Conservation (phyloP, 176 grass and related monocot genomes). For the Aegilops speltoides region DNA sequence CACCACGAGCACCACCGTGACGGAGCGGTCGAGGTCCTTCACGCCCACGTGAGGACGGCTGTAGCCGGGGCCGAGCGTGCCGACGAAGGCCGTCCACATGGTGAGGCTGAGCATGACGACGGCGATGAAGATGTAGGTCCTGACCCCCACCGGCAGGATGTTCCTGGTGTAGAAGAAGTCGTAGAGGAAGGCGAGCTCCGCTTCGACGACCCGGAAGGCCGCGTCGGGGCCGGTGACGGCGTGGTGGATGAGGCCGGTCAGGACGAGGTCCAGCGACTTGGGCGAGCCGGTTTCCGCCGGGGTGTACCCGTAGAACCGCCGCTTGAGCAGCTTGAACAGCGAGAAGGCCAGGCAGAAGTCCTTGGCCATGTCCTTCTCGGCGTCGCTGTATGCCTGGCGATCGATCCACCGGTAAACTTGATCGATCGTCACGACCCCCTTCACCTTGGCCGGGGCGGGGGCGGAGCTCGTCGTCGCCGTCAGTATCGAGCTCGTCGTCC, state of each 20-base stretch:
- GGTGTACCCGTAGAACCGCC: constrained; percentile 37
- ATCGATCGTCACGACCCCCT: constrained; percentile 45
- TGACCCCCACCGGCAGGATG: constrained; percentile 31
- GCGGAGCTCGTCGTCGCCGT: background rate
- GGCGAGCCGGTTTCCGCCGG: constrained; percentile 35
- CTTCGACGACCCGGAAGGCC: constrained; percentile 37
- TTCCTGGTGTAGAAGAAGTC: constrained; percentile 57
- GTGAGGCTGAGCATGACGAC: constrained; percentile 15
- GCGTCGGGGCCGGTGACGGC: constrained; percentile 19
- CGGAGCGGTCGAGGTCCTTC: constrained; percentile 36
- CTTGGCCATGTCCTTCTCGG: constrained; percentile 43
- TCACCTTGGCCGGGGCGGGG: background rate
- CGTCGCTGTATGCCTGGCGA: constrained; percentile 1
- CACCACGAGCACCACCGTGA: constrained; percentile 43
- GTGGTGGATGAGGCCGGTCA: constrained; percentile 33
- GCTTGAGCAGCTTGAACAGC: constrained; percentile 52
- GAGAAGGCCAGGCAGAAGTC: constrained; percentile 59
- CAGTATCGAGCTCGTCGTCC: background rate
- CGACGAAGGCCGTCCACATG: constrained; percentile 43
- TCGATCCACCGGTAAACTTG: constrained; percentile 42
- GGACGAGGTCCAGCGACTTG: constrained; percentile 32
- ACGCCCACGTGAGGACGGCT: constrained; percentile 26
- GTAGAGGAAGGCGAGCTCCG: constrained; percentile 53
- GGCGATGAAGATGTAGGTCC: constrained; percentile 44
- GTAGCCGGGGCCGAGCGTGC: constrained; percentile 45